Evolutionary conservation across 176 grass and related monocot species (phyloP).

Genomic region (Alopecurus myosuroides): DNA sequence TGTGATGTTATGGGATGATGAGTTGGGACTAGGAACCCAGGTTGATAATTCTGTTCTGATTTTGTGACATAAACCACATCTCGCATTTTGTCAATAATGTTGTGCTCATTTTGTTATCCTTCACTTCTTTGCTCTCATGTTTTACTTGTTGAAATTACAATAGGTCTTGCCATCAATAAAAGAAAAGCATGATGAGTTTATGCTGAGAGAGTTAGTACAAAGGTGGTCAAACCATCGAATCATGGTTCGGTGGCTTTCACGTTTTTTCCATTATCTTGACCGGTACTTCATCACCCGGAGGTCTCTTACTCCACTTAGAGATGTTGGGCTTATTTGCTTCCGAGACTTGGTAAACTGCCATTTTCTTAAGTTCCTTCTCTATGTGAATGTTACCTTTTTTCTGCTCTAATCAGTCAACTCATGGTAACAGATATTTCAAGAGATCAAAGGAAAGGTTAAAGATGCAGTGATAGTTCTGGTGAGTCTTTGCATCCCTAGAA

Average conservation of each 20-base stretch:
- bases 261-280: constrained; percentile 91
- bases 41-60: not conserved
- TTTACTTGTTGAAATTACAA: not conserved
- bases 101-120: not conserved
- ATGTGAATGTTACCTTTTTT: not conserved
- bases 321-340: constrained; percentile 84
- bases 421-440: constrained; percentile 69
- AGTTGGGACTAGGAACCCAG: not conserved
- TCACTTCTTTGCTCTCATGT: not conserved
- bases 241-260: constrained; percentile 89
- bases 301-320: constrained; percentile 60
- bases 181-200: constrained; percentile 88
- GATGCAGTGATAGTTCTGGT: constrained; percentile 83
- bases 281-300: constrained; percentile 79
- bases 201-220: constrained; percentile 77
- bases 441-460: constrained; percentile 87
- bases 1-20: not conserved
- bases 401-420: not conserved
- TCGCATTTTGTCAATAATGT: not conserved
- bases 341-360: constrained; percentile 51
- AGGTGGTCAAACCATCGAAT: constrained; percentile 96
- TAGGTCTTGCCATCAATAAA: constrained; percentile 88
- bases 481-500: constrained; percentile 17
- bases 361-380: constrained; percentile 1
- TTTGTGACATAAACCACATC: not conserved